Evolutionary conservation across 495 filamentous ascomycete genomes (phyloP).

Genomic region (Cercophora sp.): DNA sequence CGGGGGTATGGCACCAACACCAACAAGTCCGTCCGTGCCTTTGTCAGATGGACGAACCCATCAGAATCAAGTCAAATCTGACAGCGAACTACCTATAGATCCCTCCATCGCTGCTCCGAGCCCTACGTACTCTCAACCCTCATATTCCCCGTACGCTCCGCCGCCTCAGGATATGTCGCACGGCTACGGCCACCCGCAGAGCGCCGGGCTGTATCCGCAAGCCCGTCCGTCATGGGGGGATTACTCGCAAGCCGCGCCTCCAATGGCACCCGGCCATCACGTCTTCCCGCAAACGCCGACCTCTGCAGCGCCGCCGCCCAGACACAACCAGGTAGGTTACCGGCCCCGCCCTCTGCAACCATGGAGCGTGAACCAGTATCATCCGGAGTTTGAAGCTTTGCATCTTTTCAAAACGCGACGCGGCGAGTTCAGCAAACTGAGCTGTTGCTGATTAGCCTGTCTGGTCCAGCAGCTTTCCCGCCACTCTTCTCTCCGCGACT

Average conservation of each 20-base stretch:
- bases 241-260: slow-evolving; percentile 61
- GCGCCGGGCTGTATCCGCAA: slow-evolving; percentile 59
- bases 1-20: slow-evolving; percentile 88
- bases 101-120: slow-evolving; percentile 90
- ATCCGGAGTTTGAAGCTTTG: slow-evolving; percentile 11
- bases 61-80: slow-evolving; percentile 79
- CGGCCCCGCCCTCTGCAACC: not conserved
- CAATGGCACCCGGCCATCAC: slow-evolving; percentile 44
- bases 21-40: slow-evolving; percentile 92
- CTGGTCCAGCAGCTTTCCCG: not conserved
- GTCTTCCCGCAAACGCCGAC: slow-evolving; percentile 56
- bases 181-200: slow-evolving; percentile 52
- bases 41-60: slow-evolving; percentile 69
- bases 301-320: slow-evolving; percentile 48
- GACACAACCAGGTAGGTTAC: slow-evolving; percentile 70
- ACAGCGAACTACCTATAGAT: slow-evolving; percentile 98
- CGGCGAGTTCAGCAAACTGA: too few species aligned
- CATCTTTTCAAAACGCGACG: too few species aligned
- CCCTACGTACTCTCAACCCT: slow-evolving; percentile 74
- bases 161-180: slow-evolving; percentile 75
- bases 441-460: not conserved
- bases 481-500: not conserved
- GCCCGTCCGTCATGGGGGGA: slow-evolving; percentile 76
- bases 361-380: not conserved
- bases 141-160: slow-evolving; percentile 75